A percentile compares a stretch with the other conserved stretches of the same genome.
Conservation (phyloP, 768 basidiomycete species). For the Leccinum disarticulatum region DNA sequence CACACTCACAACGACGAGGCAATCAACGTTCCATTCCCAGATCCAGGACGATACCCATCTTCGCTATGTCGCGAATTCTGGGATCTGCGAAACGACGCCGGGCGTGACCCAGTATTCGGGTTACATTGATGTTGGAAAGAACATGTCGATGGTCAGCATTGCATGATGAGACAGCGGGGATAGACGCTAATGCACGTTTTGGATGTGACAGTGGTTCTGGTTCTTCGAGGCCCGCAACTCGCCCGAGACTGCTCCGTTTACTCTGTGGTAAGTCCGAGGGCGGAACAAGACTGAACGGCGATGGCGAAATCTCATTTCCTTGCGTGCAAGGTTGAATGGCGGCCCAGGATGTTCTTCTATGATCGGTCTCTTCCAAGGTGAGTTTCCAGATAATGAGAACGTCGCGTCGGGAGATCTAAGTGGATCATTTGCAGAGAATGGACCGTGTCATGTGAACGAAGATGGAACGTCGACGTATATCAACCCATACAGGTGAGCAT, state of each 20-base stretch:
- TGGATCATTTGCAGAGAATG: constrained; percentile 46
- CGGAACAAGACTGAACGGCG: neutral
- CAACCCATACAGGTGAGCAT: constrained; percentile 57
- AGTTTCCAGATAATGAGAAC: neutral
- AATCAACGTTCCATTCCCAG: constrained; percentile 13
- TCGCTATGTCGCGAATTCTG: constrained; percentile 56
- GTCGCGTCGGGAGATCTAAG: neutral
- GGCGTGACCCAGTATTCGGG: constrained; percentile 61
- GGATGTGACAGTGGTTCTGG: constrained; percentile 60
- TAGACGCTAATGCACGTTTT: constrained; percentile 1
- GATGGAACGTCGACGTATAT: constrained; percentile 51
- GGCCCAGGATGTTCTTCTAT: constrained; percentile 64
- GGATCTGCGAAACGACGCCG: constrained; percentile 65
- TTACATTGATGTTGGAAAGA: constrained; percentile 55
- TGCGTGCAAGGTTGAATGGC: constrained; percentile 48
- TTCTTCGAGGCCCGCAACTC: constrained; percentile 64
- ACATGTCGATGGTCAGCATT: constrained; percentile 55
- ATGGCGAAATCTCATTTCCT: neutral
- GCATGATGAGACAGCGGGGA: neutral
- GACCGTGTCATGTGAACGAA: constrained; percentile 59
- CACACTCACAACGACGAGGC: neutral
- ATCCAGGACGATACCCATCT: constrained; percentile 32
- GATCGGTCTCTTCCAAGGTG: constrained; percentile 67
- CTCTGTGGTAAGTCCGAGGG: constrained; percentile 49
- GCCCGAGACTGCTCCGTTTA: constrained; percentile 64